Conservation (phyloP, 345 rosid genomes). For the Abelmoschus esculentus region DNA sequence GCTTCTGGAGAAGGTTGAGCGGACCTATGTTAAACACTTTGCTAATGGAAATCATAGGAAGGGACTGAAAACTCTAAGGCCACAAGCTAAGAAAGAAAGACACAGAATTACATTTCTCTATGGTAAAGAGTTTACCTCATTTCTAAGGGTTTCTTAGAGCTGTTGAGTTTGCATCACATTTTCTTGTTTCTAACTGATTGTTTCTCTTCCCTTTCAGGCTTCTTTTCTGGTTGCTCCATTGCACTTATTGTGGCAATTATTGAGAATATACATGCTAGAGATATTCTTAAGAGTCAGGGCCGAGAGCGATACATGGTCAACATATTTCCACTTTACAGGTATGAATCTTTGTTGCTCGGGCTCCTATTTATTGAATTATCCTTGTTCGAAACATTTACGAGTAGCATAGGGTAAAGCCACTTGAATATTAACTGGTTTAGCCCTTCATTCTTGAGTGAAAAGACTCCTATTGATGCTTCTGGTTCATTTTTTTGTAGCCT, state of each 20-base stretch:
- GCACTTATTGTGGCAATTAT: conserved; percentile 52
- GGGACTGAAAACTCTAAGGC: conserved; percentile 56
- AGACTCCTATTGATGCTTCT: neutral
- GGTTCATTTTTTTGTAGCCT: conserved; percentile 34
- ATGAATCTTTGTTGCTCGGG: neutral
- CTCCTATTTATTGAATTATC: neutral
- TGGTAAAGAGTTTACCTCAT: conserved; percentile 30
- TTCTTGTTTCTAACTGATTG: neutral
- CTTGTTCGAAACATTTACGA: neutral
- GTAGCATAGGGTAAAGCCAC: too few species aligned
- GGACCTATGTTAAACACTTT: conserved; percentile 61
- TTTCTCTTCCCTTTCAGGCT: conserved; percentile 32
- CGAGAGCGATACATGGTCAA: conserved; percentile 54
- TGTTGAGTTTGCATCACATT: neutral
- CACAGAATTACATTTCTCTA: conserved; percentile 57
- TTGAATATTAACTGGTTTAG: neutral
- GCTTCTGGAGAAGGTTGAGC: conserved; percentile 63
- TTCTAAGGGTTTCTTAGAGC: neutral
- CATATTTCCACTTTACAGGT: conserved; percentile 55
- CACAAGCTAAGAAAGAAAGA: conserved; percentile 44
- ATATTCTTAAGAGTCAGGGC: conserved; percentile 38
- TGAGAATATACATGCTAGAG: conserved; percentile 45
- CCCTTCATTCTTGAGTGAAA: neutral
- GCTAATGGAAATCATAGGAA: conserved; percentile 61
- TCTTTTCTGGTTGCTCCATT: conserved; percentile 49